phyloP scores from a whole-genome alignment of 768 basidiomycete species.

The Russula foetens region DNA sequence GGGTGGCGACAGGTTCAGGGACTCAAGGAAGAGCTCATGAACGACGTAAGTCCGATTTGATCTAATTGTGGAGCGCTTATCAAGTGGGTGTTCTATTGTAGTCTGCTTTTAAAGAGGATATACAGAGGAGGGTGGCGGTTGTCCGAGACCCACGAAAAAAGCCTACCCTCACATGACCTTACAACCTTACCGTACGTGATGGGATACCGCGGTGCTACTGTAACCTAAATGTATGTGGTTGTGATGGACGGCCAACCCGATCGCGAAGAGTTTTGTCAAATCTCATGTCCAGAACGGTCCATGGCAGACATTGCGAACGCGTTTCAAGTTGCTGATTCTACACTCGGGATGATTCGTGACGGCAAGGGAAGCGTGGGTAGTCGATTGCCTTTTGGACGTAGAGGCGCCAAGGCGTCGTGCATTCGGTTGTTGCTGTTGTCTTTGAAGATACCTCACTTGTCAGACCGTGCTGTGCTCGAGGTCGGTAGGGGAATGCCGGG shows the following conservation, averaged over 20 bases:
- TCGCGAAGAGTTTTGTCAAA: not conserved
- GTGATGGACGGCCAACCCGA: not conserved
- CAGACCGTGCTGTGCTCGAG: not conserved
- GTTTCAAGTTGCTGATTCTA: slow-evolving; percentile 2
- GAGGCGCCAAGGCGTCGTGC: not conserved
- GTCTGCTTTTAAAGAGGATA: slow-evolving; percentile 10
- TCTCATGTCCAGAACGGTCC: not conserved
- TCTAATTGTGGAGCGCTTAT: not conserved
- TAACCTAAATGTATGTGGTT: not conserved
- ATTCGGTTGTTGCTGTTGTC: not conserved
- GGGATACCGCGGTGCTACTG: not conserved
- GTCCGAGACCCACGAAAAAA: slow-evolving; percentile 19
- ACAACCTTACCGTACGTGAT: not conserved
- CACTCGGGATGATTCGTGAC: not conserved
- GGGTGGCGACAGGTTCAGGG: slow-evolving; percentile 8
- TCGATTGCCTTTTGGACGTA: not conserved
- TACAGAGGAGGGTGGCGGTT: slow-evolving; percentile 13
- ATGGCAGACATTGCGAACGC: not conserved
- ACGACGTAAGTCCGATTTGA: slow-evolving; percentile 15
- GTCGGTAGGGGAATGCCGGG: slow-evolving; percentile 1
- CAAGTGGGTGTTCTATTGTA: not conserved
- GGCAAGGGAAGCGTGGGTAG: not conserved
- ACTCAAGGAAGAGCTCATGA: slow-evolving; percentile 12
- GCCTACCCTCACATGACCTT: slow-evolving; percentile 3
- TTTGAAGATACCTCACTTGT: not conserved